A percentile compares a stretch with the other conserved stretches of the same genome.
Evolutionary conservation across 1,284 basidiomycete species (phyloP).

Genomic region (Austroboletus novae-zelandiae): DNA sequence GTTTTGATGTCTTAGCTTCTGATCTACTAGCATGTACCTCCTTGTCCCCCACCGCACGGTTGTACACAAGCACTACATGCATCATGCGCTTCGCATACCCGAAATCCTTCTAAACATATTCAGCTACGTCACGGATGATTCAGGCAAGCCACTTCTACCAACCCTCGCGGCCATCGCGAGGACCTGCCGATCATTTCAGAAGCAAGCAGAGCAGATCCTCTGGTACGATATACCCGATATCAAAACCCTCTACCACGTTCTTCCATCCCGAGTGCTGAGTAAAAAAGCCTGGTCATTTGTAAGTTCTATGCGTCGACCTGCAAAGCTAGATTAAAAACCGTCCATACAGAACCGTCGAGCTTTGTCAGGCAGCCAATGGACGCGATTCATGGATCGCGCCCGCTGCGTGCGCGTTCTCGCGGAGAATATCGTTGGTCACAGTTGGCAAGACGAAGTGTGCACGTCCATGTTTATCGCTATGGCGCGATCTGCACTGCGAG

Average conservation of each 20-base stretch:
- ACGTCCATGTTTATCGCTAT: constrained; percentile 16
- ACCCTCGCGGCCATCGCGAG: constrained; percentile 23
- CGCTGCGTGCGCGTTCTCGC: constrained; percentile 15
- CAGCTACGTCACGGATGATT: constrained; percentile 15
- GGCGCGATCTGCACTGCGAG: constrained; percentile 9
- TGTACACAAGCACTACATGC: constrained; percentile 9
- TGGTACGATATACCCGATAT: constrained; percentile 16
- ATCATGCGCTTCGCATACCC: constrained; percentile 17
- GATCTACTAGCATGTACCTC: background rate
- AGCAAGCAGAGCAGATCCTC: constrained; percentile 16
- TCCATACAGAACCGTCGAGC: constrained; percentile 15
- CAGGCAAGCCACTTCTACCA: constrained; percentile 12
- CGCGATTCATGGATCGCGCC: constrained; percentile 17
- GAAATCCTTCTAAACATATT: constrained; percentile 25
- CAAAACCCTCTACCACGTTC: constrained; percentile 14
- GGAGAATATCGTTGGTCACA: background rate
- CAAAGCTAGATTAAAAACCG: background rate
- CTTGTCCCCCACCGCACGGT: constrained; percentile 6
- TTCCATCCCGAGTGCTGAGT: constrained; percentile 16
- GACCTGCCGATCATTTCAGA: constrained; percentile 20
- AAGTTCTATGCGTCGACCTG: background rate
- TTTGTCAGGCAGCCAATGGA: constrained; percentile 18
- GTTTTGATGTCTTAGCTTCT: background rate
- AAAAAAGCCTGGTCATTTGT: constrained; percentile 23
- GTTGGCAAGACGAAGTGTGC: background rate